These are phyloP conservation scores for Diaporthe amygdali DNA, from an alignment of 2,329 filamentous ascomycete species.

Conservation along the genomic window DNA sequence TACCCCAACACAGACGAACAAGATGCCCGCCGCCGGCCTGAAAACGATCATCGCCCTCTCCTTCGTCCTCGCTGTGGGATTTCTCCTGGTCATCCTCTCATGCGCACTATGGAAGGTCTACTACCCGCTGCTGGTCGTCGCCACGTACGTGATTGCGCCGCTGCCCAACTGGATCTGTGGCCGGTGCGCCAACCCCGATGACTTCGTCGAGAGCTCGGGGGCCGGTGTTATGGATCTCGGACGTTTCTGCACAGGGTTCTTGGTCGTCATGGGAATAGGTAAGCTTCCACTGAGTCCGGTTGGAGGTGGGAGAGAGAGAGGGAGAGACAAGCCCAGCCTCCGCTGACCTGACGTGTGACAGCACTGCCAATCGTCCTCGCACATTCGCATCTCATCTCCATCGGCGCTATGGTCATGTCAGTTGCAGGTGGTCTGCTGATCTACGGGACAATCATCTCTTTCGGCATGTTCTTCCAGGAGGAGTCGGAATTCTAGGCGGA, in stretches of 20 bases:
- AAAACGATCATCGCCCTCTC: slow-evolving; percentile 99
- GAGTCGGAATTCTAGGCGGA: slow-evolving; percentile 84
- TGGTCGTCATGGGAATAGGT: slow-evolving; percentile 98
- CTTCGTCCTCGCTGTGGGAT: slow-evolving; percentile 98
- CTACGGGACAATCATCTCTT: slow-evolving; percentile 97
- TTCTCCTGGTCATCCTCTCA: slow-evolving; percentile 97
- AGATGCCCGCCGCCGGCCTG: slow-evolving; percentile 80
- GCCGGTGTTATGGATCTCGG: slow-evolving; percentile 91
- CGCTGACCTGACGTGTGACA: slow-evolving; percentile 40
- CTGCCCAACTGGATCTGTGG: slow-evolving; percentile 96
- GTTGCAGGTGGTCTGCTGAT: slow-evolving; percentile 91
- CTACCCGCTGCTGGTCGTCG: slow-evolving; percentile 93
- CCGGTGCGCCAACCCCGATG: slow-evolving; percentile 88
- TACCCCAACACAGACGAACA: slow-evolving; percentile 33
- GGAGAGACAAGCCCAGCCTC: not conserved
- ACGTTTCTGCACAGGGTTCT: slow-evolving; percentile 90
- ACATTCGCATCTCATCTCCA: slow-evolving; percentile 81
- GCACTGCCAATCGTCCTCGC: slow-evolving; percentile 88
- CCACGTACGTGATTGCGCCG: slow-evolving; percentile 91
- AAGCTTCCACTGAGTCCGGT: slow-evolving; percentile 44
- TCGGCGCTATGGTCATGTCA: slow-evolving; percentile 93
- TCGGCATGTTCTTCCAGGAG: slow-evolving; percentile 97
- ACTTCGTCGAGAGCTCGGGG: slow-evolving; percentile 87
- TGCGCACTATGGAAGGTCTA: slow-evolving; percentile 95
- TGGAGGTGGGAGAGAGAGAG: not conserved